Evolutionary conservation across 2,329 filamentous ascomycete species (phyloP).

Genomic region (Cadophora sp.): DNA sequence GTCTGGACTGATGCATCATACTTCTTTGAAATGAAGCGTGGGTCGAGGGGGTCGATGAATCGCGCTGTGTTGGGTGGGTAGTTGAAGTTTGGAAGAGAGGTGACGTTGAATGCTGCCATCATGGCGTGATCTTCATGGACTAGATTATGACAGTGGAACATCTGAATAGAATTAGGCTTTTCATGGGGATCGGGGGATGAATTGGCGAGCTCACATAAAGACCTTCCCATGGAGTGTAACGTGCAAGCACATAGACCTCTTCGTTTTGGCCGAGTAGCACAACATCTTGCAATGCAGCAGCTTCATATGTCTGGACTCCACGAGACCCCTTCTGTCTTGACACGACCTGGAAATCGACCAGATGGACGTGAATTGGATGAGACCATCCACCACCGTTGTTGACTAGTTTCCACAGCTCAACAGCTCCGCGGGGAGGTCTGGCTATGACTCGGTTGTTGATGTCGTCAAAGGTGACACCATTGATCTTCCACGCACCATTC

Average conservation of each 20-base stretch:
- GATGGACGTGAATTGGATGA: neutral
- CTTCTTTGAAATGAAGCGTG: constrained; percentile 4
- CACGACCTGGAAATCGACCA: constrained; percentile 1
- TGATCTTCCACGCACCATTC: neutral
- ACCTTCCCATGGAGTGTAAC: neutral
- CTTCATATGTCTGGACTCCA: neutral
- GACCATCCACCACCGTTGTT: constrained; percentile 1
- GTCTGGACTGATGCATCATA: neutral
- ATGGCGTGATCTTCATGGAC: neutral
- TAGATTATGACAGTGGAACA: neutral
- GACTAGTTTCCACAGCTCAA: neutral
- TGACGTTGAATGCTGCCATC: constrained; percentile 2
- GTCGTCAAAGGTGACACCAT: neutral
- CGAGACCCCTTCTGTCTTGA: constrained; percentile 1
- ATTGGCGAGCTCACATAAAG: neutral
- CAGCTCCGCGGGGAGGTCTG: neutral
- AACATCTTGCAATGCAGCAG: neutral
- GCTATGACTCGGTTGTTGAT: neutral
- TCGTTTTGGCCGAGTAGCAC: neutral
- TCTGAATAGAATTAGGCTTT: neutral
- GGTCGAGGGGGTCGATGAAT: neutral
- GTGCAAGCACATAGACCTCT: neutral
- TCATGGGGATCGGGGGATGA: neutral
- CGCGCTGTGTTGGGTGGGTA: neutral
- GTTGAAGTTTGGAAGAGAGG: neutral